A percentile compares a stretch with the other conserved stretches of the same genome.
These are phyloP conservation scores for Carpinus viminea DNA, from an alignment of 306 rosid species.

Conservation along the genomic window DNA sequence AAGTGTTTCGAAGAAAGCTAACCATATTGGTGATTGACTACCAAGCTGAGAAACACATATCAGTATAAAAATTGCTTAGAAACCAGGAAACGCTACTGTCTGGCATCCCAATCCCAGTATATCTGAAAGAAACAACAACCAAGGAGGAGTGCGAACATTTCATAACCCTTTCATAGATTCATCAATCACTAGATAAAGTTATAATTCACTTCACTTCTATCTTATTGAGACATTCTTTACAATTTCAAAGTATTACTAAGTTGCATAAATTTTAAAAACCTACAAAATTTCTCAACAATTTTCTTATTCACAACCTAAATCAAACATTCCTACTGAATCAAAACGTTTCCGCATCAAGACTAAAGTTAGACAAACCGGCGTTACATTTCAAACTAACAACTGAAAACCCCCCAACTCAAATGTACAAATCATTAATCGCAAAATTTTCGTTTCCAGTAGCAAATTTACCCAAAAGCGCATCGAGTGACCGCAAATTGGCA, in stretches of 20 bases:
- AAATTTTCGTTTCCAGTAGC: background rate
- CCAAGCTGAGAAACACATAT: background rate
- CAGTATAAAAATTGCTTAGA: background rate
- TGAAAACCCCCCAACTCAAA: conserved; percentile 12
- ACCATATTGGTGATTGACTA: background rate
- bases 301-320: background rate
- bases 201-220: background rate
- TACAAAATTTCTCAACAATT: background rate
- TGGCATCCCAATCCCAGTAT: background rate
- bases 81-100: background rate
- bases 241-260: background rate
- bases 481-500: conserved; percentile 83
- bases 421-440: background rate
- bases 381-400: conserved; percentile 1
- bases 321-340: background rate
- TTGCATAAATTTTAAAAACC: background rate
- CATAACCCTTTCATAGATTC: background rate
- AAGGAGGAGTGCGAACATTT: background rate
- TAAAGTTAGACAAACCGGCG: background rate
- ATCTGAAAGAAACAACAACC: background rate
- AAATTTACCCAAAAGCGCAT: conserved; percentile 74
- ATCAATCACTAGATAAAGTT: background rate
- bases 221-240: background rate
- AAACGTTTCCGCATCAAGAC: background rate
- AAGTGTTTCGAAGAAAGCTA: background rate